Evolutionary conservation across 2,329 filamentous ascomycete species (phyloP).

Genomic region (Fusarium sp.): DNA sequence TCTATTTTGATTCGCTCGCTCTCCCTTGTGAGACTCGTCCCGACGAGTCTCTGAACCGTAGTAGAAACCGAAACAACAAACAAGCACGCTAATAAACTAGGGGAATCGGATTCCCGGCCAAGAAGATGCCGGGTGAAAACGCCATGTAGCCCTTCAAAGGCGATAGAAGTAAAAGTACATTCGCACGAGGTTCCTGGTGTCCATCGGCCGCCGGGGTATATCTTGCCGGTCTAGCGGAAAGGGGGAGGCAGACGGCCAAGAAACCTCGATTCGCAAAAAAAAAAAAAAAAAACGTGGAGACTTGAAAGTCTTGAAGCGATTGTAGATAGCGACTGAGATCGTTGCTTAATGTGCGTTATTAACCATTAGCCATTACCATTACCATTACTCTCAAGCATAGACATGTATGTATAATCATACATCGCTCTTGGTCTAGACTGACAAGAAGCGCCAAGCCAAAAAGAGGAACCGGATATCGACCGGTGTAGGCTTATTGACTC

Average conservation of each 20-base stretch:
- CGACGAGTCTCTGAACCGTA: slow-evolving; percentile 28
- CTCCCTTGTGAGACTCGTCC: slow-evolving; percentile 25
- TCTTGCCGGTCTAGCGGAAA: slow-evolving; percentile 21
- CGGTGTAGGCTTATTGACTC: slow-evolving; percentile 19
- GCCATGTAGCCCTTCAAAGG: slow-evolving; percentile 25
- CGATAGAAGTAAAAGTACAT: slow-evolving; percentile 37
- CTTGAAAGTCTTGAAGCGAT: slow-evolving; percentile 14
- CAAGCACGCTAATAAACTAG: slow-evolving; percentile 30
- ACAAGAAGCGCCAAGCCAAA: slow-evolving; percentile 16
- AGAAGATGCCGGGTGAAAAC: slow-evolving; percentile 37
- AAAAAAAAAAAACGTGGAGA: neutral
- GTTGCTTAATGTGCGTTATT: slow-evolving; percentile 34
- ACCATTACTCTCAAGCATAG: slow-evolving; percentile 26
- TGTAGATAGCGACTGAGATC: slow-evolving; percentile 23
- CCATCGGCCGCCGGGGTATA: slow-evolving; percentile 26
- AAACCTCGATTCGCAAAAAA: slow-evolving; percentile 18
- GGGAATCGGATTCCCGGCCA: slow-evolving; percentile 24
- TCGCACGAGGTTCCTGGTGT: slow-evolving; percentile 24
- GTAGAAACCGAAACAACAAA: slow-evolving; percentile 23
- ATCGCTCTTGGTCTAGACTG: slow-evolving; percentile 24
- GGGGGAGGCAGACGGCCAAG: slow-evolving; percentile 25
- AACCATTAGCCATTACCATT: slow-evolving; percentile 40
- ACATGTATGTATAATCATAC: slow-evolving; percentile 25
- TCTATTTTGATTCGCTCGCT: slow-evolving; percentile 39
- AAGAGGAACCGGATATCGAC: slow-evolving; percentile 20